Evolutionary conservation across 106 monocot genomes (phyloP).

Genomic region (Platanthera guangdongensis): DNA sequence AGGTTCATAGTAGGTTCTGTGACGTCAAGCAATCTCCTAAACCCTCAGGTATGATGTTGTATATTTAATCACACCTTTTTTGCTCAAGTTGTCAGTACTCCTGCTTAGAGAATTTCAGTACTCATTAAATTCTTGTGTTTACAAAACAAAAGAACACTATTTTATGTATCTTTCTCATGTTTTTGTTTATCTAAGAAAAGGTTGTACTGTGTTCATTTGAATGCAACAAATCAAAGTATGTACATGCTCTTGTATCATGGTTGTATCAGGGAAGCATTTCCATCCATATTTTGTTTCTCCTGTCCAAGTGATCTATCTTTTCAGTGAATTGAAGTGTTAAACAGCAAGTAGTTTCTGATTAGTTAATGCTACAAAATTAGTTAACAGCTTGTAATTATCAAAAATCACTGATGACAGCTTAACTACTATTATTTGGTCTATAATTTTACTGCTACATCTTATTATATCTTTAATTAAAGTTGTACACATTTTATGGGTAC

Average conservation of each 20-base stretch:
- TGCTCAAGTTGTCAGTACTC: not conserved
- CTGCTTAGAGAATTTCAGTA: not conserved
- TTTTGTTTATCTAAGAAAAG: not conserved
- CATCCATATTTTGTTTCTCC: not conserved
- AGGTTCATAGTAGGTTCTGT: constrained; percentile 84
- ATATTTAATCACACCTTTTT: not conserved
- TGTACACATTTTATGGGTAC: too few species aligned
- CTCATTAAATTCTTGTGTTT: not conserved
- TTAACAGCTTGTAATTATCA: too few species aligned
- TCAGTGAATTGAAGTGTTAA: not conserved
- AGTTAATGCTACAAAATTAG: too few species aligned
- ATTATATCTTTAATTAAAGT: too few species aligned
- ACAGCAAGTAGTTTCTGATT: not conserved
- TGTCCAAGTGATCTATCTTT: not conserved
- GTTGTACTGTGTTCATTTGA: not conserved
- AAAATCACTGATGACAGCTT: too few species aligned
- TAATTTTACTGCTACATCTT: too few species aligned
- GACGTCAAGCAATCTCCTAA: constrained; percentile 89
- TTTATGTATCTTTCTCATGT: not conserved
- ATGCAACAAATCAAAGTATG: not conserved
- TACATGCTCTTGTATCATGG: not conserved
- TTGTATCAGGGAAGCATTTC: not conserved
- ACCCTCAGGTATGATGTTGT: constrained; percentile 57
- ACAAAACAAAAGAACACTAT: not conserved
- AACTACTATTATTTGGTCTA: too few species aligned